phyloP scores from a whole-genome alignment of 2,329 filamentous ascomycete species.

The Penicillium freii region DNA sequence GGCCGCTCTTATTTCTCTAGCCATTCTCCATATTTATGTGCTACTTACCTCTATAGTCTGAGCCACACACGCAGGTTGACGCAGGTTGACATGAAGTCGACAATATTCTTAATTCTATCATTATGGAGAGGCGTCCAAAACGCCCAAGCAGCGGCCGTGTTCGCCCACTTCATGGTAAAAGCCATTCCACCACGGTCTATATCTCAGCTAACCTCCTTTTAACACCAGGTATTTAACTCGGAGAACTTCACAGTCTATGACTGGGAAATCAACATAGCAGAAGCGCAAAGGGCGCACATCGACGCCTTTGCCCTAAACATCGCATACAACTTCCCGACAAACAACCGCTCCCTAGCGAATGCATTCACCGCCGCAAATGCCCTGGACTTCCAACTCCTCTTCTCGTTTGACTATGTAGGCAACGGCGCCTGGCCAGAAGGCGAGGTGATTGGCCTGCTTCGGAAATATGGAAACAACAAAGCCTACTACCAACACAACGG shows the following conservation, averaged over 20 bases:
- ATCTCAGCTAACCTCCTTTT: slow-evolving; percentile 3
- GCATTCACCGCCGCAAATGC: slow-evolving; percentile 6
- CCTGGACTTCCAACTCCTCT: slow-evolving; percentile 3
- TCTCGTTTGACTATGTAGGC: slow-evolving; percentile 11
- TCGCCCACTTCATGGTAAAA: slow-evolving; percentile 37
- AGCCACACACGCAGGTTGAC: not conserved
- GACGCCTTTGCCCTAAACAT: slow-evolving; percentile 46
- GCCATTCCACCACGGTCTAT: not conserved
- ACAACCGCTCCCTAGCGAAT: slow-evolving; percentile 4
- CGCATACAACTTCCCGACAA: slow-evolving; percentile 20
- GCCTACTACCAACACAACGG: slow-evolving; percentile 9
- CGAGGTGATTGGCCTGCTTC: slow-evolving; percentile 2
- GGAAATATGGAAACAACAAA: not conserved
- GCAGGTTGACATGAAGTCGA: slow-evolving; percentile 2
- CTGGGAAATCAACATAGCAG: slow-evolving; percentile 36
- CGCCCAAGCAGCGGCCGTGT: slow-evolving; percentile 27
- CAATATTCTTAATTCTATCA: slow-evolving; percentile 1
- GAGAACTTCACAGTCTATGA: slow-evolving; percentile 23
- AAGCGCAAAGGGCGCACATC: slow-evolving; percentile 39
- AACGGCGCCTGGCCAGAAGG: slow-evolving; percentile 8
- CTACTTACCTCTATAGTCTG: not conserved
- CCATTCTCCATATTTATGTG: not conserved
- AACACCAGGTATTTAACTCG: slow-evolving; percentile 34
- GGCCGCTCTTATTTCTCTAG: not conserved
- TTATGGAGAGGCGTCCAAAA: slow-evolving; percentile 2